These are phyloP conservation scores for Beauveria brongniartii DNA, from an alignment of 2,329 filamentous ascomycete species.

Conservation along the genomic window DNA sequence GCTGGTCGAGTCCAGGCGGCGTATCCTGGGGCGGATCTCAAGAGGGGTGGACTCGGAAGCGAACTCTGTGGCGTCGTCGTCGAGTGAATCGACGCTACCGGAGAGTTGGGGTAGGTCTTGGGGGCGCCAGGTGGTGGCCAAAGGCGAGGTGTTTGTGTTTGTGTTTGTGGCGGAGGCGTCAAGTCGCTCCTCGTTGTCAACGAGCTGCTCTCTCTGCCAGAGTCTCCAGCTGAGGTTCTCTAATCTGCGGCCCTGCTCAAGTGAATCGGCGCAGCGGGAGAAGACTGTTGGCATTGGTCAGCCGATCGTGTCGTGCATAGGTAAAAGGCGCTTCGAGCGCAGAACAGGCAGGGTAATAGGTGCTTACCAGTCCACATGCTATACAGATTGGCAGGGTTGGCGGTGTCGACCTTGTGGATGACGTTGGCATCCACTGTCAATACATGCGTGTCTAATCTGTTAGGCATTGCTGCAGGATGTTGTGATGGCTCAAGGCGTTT, in stretches of 20 bases:
- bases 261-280: slow-evolving; percentile 85
- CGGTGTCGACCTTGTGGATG: slow-evolving; percentile 90
- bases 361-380: slow-evolving; percentile 92
- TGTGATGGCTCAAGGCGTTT: slow-evolving; percentile 26
- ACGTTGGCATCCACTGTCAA: slow-evolving; percentile 85
- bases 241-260: slow-evolving; percentile 84
- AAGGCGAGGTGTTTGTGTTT: slow-evolving; percentile 38
- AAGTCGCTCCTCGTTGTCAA: slow-evolving; percentile 67
- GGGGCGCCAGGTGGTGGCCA: slow-evolving; percentile 34
- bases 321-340: neutral
- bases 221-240: slow-evolving; percentile 95
- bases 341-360: neutral
- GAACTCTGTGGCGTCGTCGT: slow-evolving; percentile 59
- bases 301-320: slow-evolving; percentile 13
- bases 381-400: slow-evolving; percentile 86
- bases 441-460: slow-evolving; percentile 74
- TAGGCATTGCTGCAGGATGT: slow-evolving; percentile 58
- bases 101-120: slow-evolving; percentile 64
- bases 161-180: slow-evolving; percentile 31
- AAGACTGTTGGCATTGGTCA: slow-evolving; percentile 58
- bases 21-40: slow-evolving; percentile 60
- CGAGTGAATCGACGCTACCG: slow-evolving; percentile 67
- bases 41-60: slow-evolving; percentile 44
- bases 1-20: slow-evolving; percentile 62
- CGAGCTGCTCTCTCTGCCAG: slow-evolving; percentile 74